These are phyloP conservation scores for Xylariales sp. DNA, from an alignment of 2,329 filamentous ascomycete genomes.

Conservation along the genomic window DNA sequence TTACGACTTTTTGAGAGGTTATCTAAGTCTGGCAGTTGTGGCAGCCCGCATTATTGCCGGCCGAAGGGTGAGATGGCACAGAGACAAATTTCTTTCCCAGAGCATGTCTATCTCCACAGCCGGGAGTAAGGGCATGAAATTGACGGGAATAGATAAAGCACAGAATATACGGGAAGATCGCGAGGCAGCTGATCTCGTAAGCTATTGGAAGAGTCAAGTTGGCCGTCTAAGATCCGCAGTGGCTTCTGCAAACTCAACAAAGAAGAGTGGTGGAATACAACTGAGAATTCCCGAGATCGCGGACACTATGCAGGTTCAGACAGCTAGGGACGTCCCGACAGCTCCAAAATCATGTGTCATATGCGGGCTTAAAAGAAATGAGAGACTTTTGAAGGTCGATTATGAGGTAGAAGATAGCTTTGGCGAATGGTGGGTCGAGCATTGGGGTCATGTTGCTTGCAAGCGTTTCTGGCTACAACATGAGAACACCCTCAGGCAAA, in stretches of 20 bases:
- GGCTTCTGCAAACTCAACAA: constrained; percentile 69
- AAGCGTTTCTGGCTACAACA: constrained; percentile 87
- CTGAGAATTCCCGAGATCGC: constrained; percentile 76
- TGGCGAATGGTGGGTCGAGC: constrained; percentile 95
- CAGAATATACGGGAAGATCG: constrained; percentile 87
- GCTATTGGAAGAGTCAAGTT: constrained; percentile 79
- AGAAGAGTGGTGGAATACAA: constrained; percentile 47
- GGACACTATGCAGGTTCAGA: constrained; percentile 75
- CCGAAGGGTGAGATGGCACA: constrained; percentile 88
- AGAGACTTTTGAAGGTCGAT: constrained; percentile 81
- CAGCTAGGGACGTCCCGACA: constrained; percentile 77
- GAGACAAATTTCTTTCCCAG: constrained; percentile 85
- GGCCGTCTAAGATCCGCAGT: constrained; percentile 79
- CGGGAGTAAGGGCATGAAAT: constrained; percentile 88
- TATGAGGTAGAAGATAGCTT: constrained; percentile 87
- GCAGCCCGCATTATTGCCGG: constrained; percentile 86
- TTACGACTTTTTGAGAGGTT: constrained; percentile 71
- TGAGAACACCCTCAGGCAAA: constrained; percentile 74
- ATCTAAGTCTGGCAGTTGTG: constrained; percentile 72
- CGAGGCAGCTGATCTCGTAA: constrained; percentile 81
- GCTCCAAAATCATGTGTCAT: constrained; percentile 82
- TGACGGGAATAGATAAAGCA: constrained; percentile 84
- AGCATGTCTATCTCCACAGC: constrained; percentile 87
- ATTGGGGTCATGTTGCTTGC: constrained; percentile 85
- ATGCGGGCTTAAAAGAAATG: constrained; percentile 89